Base-by-base conservation (phyloP, 495 filamentous ascomycete genomes). In the Daldinia grandis region DNA sequence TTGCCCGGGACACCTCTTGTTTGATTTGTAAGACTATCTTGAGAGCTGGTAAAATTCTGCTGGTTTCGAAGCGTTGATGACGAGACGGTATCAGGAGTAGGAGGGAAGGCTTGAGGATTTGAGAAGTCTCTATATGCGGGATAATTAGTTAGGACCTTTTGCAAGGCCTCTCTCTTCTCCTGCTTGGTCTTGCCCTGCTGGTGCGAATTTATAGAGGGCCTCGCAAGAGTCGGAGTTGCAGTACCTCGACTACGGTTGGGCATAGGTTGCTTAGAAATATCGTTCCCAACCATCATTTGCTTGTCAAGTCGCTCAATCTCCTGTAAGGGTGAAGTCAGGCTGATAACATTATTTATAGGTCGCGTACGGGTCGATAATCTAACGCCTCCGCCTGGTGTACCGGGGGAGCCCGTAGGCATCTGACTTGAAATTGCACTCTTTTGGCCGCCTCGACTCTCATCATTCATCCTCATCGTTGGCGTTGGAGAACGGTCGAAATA, bases 21-120 rank as follows among this genome's bases (percentile, higher is more conserved):
- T 38, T 66, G 66, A 37, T 55, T 66, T 37, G 25, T 19, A n/a
- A 77, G 65, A 17, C 75, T 77, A 38, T 77, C 75, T 64, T 76
- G 73, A 14, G 73, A 74, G 38, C 66, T 58, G n/a, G 70, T 66
- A 12, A 55, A 55, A 30, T 58, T 53, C 24, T 77, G 68, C 38
- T 74, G 75, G 30, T 72, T 76, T 25, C 78, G 78, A 35, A 87
- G 77, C 0, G 84, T 85, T 14, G 80, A 81, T 3, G 84, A 85
- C 5, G 83, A 82, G 21, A 87, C 78, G 0, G 85, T 87, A 66
- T 87, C 85, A 0, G 85, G 85, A 2, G 85, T 87, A 8, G 85
- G 85, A 42, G 85, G 85, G 15, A 86, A 76, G 25, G 71, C 67
- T 5, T 81, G 78, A 7, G 69, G 68, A 37, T 72, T 76, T 19